Evolutionary conservation across 1,284 basidiomycete species (phyloP).

Genomic region (Earliella scabrosa): DNA sequence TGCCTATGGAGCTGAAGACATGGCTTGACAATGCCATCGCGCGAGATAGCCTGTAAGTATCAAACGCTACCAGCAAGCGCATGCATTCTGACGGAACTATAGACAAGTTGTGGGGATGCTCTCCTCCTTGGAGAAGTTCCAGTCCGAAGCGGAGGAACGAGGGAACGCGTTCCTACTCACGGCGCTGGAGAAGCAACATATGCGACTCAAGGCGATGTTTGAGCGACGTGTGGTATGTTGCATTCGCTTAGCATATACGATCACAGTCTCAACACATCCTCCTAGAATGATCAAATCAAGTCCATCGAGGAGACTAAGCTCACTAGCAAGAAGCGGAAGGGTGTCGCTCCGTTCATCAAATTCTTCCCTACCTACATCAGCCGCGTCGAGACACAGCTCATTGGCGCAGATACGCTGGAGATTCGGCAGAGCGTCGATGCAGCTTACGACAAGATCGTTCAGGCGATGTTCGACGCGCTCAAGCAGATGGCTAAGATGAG

Average conservation of each 20-base stretch:
- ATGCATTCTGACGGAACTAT: slow-evolving; percentile 3
- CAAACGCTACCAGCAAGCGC: background rate
- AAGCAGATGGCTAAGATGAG: slow-evolving; percentile 96
- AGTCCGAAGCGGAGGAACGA: slow-evolving; percentile 78
- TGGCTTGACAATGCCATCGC: slow-evolving; percentile 85
- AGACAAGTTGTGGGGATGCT: slow-evolving; percentile 90
- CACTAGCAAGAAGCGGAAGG: slow-evolving; percentile 90
- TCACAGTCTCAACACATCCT: background rate
- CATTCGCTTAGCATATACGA: background rate
- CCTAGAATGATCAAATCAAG: slow-evolving; percentile 86
- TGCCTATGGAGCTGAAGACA: slow-evolving; percentile 81
- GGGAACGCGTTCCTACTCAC: slow-evolving; percentile 78
- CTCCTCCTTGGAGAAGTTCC: slow-evolving; percentile 79
- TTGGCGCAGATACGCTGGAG: slow-evolving; percentile 75
- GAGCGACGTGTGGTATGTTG: slow-evolving; percentile 79
- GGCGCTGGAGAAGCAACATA: slow-evolving; percentile 82
- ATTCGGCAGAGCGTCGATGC: slow-evolving; percentile 81
- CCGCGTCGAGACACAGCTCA: slow-evolving; percentile 87
- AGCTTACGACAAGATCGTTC: slow-evolving; percentile 88
- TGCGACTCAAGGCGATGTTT: slow-evolving; percentile 71
- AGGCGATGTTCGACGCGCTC: slow-evolving; percentile 89
- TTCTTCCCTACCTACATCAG: slow-evolving; percentile 91
- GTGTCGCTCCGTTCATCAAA: slow-evolving; percentile 92
- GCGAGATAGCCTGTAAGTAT: slow-evolving; percentile 78
- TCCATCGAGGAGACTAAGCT: slow-evolving; percentile 91